Evolutionary conservation across 2,329 filamentous ascomycete genomes (phyloP).

Genomic region (Trichoderma asperellum): DNA sequence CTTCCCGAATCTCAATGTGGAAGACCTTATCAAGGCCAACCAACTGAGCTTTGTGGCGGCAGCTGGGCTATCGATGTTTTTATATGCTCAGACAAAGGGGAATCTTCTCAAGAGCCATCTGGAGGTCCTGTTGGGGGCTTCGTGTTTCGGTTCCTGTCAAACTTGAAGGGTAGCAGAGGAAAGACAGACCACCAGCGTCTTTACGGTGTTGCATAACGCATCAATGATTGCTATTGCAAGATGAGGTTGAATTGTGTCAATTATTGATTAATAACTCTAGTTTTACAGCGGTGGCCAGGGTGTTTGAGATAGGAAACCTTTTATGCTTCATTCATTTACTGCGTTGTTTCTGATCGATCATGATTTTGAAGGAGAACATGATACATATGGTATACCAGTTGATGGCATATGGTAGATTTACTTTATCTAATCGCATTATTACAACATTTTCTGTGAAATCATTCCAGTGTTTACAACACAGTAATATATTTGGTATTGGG

Average conservation of each 20-base stretch:
- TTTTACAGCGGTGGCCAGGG: not conserved
- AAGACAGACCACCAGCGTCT: not conserved
- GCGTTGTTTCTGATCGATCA: not conserved
- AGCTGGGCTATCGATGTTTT: constrained; percentile 37
- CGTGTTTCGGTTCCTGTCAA: constrained; percentile 17
- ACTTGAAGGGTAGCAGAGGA: not conserved
- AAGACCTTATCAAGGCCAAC: constrained; percentile 32
- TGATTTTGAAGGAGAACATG: constrained; percentile 3
- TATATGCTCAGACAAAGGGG: constrained; percentile 10
- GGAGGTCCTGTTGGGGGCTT: not conserved
- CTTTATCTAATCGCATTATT: not conserved
- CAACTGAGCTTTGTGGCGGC: constrained; percentile 32
- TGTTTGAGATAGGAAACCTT: not conserved
- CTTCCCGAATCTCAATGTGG: constrained; percentile 36
- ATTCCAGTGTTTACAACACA: not conserved
- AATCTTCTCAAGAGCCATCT: not conserved
- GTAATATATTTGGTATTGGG: too few relatives aligned
- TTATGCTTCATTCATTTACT: not conserved
- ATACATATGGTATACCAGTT: not conserved
- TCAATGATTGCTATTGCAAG: not conserved
- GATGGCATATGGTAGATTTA: not conserved
- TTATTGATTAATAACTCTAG: not conserved
- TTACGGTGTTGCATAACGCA: not conserved
- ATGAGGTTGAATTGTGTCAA: not conserved
- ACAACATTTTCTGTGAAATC: not conserved